A percentile compares a stretch with the other conserved stretches of the same genome.
Evolutionary conservation across 352 stramenopile species (phyloP).

Genomic region (Pythium chondricola): DNA sequence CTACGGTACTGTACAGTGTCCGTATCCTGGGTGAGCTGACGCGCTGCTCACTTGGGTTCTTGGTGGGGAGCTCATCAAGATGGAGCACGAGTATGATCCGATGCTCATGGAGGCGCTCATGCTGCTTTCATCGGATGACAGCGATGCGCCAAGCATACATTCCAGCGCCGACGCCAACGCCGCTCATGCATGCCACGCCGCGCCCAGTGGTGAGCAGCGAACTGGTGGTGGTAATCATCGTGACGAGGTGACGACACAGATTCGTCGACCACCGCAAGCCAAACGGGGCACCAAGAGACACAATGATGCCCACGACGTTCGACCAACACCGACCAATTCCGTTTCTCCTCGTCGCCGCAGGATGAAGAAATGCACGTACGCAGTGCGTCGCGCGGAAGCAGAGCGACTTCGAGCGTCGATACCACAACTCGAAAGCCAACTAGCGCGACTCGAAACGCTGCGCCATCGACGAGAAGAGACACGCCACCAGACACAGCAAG

Average conservation of each 20-base stretch:
- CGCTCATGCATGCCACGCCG: too few species aligned
- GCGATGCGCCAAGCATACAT: neutral
- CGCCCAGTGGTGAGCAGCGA: too few species aligned
- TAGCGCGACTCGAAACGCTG: neutral
- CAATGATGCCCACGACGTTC: too few species aligned
- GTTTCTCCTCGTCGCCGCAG: too few species aligned
- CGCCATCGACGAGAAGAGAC: neutral
- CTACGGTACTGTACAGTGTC: too few species aligned
- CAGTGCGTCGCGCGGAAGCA: conserved; percentile 2
- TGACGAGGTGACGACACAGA: too few species aligned
- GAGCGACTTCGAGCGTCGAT: neutral
- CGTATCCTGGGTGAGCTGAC: too few species aligned
- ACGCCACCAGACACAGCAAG: neutral
- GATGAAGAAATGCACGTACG: conserved; percentile 20
- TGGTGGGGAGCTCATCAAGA: neutral
- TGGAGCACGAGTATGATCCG: neutral
- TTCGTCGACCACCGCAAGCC: too few species aligned
- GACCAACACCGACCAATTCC: too few species aligned
- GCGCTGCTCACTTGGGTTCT: too few species aligned
- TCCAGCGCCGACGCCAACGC: neutral
- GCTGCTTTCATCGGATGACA: conserved; percentile 13
- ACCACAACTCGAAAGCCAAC: neutral
- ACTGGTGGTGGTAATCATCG: too few species aligned
- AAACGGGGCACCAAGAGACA: too few species aligned
- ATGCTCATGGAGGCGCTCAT: conserved; percentile 17